Evolutionary conservation across 768 basidiomycete species (phyloP).

Genomic region (Lactarius hengduanensis): DNA sequence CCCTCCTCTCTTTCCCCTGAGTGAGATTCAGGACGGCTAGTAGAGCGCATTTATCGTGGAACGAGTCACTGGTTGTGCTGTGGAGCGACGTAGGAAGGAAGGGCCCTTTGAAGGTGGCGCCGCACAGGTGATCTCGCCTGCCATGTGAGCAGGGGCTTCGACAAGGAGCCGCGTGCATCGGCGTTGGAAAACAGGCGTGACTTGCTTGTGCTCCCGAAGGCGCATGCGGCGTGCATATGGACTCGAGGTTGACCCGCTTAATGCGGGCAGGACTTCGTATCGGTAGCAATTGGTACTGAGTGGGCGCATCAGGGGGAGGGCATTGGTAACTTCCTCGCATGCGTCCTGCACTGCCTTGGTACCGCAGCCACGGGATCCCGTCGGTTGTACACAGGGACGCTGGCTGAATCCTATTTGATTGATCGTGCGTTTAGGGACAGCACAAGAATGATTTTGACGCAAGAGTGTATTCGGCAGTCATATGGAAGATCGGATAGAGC

Average conservation of each 20-base stretch:
- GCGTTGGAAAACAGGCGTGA: not conserved
- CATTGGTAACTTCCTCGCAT: not conserved
- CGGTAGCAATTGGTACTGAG: not conserved
- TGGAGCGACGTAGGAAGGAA: not conserved
- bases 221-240: not conserved
- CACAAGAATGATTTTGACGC: not conserved
- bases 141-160: not conserved
- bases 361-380: not conserved
- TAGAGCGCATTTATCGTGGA: not conserved
- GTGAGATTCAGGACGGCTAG: not conserved
- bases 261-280: not conserved
- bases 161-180: not conserved
- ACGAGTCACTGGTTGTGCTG: not conserved
- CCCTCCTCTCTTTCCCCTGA: not conserved
- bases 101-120: not conserved
- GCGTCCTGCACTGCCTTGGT: not conserved
- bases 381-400: not conserved
- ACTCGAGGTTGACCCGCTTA: not conserved
- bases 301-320: conserved; percentile 1
- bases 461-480: not conserved
- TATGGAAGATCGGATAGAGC: not conserved
- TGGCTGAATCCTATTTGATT: not conserved
- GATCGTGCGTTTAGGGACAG: not conserved
- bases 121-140: not conserved
- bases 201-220: not conserved